Percentiles rank a stretch among this genome's conserved stretches.
Evolutionary conservation across 495 filamentous ascomycete species (phyloP).

Genomic region (Neurospora tetrasperma): DNA sequence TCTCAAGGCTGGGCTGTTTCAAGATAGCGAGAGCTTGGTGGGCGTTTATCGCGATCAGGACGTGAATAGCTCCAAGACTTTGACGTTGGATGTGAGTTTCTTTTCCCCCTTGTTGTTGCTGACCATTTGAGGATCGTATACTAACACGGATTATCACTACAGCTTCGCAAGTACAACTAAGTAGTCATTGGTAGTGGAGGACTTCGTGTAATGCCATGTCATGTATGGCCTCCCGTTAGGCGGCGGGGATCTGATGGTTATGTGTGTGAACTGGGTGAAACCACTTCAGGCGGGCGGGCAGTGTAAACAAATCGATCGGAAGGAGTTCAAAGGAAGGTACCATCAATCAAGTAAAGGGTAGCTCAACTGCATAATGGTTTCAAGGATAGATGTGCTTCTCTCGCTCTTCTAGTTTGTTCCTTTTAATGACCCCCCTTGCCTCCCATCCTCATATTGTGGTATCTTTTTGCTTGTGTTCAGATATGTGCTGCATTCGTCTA

Average conservation of each 20-base stretch:
- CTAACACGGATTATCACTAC: background rate
- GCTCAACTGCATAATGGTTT: background rate
- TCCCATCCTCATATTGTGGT: background rate
- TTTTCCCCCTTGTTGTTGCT: background rate
- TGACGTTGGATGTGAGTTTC: conserved; percentile 86
- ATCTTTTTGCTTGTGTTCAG: background rate
- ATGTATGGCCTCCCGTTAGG: background rate
- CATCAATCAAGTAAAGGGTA: background rate
- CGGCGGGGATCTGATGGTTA: background rate
- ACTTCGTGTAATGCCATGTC: background rate
- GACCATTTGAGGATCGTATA: background rate
- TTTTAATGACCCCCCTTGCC: background rate
- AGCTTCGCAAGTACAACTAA: conserved; percentile 28
- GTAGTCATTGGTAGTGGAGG: background rate
- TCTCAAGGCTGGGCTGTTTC: conserved; percentile 88
- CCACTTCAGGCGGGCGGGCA: background rate
- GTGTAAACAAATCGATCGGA: background rate
- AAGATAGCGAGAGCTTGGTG: conserved; percentile 85
- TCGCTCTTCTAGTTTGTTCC: background rate
- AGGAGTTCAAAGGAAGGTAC: background rate
- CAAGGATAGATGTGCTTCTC: background rate
- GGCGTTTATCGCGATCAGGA: conserved; percentile 93
- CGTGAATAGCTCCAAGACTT: conserved; percentile 73
- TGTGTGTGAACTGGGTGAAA: background rate
- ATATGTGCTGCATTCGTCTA: background rate